Evolutionary conservation across 1,139 yeast genomes (phyloP).

Genomic region (Suzukiozyma palmioleophila): DNA sequence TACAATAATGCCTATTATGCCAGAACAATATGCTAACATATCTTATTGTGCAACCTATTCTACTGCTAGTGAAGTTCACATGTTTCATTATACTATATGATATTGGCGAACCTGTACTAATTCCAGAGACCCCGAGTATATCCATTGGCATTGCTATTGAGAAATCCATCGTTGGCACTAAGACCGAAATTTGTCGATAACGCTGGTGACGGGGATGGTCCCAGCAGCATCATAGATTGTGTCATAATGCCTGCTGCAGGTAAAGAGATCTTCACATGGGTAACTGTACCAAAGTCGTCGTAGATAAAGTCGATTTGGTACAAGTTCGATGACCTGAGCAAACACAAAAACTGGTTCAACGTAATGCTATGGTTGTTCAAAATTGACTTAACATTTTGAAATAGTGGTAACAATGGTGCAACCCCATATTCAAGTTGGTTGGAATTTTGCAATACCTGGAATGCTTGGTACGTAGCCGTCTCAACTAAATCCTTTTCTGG

Average conservation of each 20-base stretch:
- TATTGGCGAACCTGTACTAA: conserved; percentile 4
- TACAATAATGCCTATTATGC: too few relatives aligned
- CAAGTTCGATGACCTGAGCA: conserved; percentile 21
- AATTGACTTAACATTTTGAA: conserved; percentile 27
- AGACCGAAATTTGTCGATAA: conserved; percentile 5
- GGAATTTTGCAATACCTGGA: conserved; percentile 25
- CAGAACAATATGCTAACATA: too few relatives aligned
- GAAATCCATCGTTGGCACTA: conserved; percentile 9
- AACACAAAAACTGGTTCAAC: conserved; percentile 40
- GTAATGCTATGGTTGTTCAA: conserved; percentile 26
- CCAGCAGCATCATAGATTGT: conserved; percentile 4
- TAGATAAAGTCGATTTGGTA: conserved; percentile 41
- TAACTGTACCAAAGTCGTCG: conserved; percentile 46
- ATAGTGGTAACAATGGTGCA: conserved; percentile 32
- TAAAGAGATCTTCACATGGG: conserved; percentile 33
- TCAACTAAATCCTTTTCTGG: conserved; percentile 4
- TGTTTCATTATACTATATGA: not conserved
- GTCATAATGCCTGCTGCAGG: not conserved
- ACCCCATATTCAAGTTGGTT: conserved; percentile 38
- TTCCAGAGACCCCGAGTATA: conserved; percentile 15
- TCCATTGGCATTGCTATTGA: conserved; percentile 10
- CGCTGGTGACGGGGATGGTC: conserved; percentile 11
- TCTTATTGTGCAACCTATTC: too few relatives aligned
- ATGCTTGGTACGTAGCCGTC: conserved; percentile 32
- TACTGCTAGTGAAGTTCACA: too few relatives aligned